A percentile compares a stretch with the other conserved stretches of the same genome.
These are phyloP conservation scores for Plasmopara halstedii DNA, from an alignment of 352 stramenopile genomes.

Conservation along the genomic window DNA sequence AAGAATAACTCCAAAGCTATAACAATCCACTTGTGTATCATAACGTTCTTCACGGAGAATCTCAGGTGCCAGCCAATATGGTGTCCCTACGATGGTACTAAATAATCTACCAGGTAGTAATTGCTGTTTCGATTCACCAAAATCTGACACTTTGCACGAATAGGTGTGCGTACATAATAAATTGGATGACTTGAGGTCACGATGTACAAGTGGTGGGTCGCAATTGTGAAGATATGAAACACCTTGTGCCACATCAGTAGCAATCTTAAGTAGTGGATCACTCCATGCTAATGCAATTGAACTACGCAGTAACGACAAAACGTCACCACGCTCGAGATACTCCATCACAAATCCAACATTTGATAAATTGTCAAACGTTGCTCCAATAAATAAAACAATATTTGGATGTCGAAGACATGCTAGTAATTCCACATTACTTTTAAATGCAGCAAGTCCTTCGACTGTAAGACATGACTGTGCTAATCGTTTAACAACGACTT, in stretches of 20 bases:
- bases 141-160: conserved; percentile 78
- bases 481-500: conserved; percentile 73
- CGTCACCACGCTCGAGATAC: conserved; percentile 67
- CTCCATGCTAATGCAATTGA: conserved; percentile 63
- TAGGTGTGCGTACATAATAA: conserved; percentile 66
- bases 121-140: conserved; percentile 66
- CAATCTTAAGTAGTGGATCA: conserved; percentile 73
- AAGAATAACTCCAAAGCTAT: conserved; percentile 84
- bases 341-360: conserved; percentile 75
- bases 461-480: conserved; percentile 48
- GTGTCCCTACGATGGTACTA: conserved; percentile 72
- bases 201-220: conserved; percentile 69
- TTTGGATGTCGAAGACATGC: conserved; percentile 76
- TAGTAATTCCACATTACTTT: conserved; percentile 68
- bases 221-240: conserved; percentile 79
- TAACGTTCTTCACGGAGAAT: conserved; percentile 79
- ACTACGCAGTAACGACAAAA: conserved; percentile 53
- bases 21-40: conserved; percentile 78
- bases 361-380: conserved; percentile 73
- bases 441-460: conserved; percentile 63
- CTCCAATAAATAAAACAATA: conserved; percentile 83
- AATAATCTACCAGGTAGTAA: conserved; percentile 37
- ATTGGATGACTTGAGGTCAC: conserved; percentile 79
- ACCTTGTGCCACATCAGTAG: conserved; percentile 72
- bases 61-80: conserved; percentile 82